Percentiles rank a stretch among this genome's conserved stretches.
Conservation (phyloP, 352 stramenopile genomes). For the Phytophthora uliginosa region DNA sequence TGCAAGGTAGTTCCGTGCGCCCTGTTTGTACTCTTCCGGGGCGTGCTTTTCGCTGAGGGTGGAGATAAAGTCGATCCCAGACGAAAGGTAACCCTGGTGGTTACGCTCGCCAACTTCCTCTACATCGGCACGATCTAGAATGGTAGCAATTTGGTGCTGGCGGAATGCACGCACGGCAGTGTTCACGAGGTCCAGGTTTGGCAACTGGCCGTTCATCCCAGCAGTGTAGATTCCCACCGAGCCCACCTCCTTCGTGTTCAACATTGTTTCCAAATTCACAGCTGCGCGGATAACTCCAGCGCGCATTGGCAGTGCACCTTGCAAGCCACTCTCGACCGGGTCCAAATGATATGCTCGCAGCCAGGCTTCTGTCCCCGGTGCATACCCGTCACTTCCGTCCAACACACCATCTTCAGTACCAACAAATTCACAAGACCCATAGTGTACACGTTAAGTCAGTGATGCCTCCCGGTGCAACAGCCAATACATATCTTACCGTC, state of each 20-base stretch:
- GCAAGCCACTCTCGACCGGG: constrained; percentile 31
- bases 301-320: constrained; percentile 62
- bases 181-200: constrained; percentile 91
- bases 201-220: constrained; percentile 87
- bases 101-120: background rate
- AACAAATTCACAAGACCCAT: background rate
- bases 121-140: constrained; percentile 56
- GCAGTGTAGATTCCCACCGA: constrained; percentile 70
- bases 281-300: constrained; percentile 84
- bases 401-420: constrained; percentile 57
- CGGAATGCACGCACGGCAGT: constrained; percentile 64
- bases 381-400: constrained; percentile 71
- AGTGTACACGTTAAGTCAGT: background rate
- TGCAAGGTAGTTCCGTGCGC: constrained; percentile 50
- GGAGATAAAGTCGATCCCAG: background rate
- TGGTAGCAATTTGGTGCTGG: constrained; percentile 54
- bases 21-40: constrained; percentile 29
- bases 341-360: constrained; percentile 78
- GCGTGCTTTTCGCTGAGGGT: constrained; percentile 21
- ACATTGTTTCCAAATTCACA: constrained; percentile 75
- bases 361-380: constrained; percentile 77
- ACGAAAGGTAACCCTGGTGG: constrained; percentile 19
- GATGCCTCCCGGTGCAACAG: background rate
- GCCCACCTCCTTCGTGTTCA: constrained; percentile 31
- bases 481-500: constrained; percentile 51